A percentile compares a stretch with the other conserved stretches of the same genome.
phyloP scores from a whole-genome alignment of 345 rosid genomes.

The Euphorbia lathyris region DNA sequence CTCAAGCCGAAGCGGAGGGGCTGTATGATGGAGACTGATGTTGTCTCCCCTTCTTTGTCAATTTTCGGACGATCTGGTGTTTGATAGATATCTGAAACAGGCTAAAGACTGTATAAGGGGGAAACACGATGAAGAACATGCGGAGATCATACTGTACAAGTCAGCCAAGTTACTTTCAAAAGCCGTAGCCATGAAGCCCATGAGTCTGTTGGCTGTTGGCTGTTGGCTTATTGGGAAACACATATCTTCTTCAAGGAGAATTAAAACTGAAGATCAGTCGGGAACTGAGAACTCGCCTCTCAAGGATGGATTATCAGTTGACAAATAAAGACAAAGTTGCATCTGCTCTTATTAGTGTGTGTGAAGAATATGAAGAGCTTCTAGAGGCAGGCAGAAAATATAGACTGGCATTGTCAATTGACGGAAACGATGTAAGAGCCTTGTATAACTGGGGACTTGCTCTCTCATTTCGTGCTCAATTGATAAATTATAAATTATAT shows the following conservation, averaged over 20 bases:
- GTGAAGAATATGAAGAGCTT: too few relatives aligned
- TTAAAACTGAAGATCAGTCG: too few relatives aligned
- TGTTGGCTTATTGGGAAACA: conserved; percentile 65
- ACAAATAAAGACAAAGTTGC: too few relatives aligned
- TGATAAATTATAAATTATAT: conserved; percentile 44
- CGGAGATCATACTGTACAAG: conserved; percentile 41
- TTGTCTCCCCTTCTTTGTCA: conserved; percentile 36
- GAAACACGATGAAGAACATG: conserved; percentile 37
- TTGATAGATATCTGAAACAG: conserved; percentile 50
- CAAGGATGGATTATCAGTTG: too few relatives aligned
- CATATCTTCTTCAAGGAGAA: conserved; percentile 71
- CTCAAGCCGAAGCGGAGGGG: conserved; percentile 25
- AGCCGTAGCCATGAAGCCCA: conserved; percentile 55
- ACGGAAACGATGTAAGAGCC: too few relatives aligned
- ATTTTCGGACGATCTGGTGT: conserved; percentile 44
- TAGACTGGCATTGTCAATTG: too few relatives aligned
- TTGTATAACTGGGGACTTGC: too few relatives aligned
- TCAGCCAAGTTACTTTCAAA: conserved; percentile 49
- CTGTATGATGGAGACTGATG: conserved; percentile 22
- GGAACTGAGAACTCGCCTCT: too few relatives aligned
- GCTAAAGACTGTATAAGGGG: conserved; percentile 44
- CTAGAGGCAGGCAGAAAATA: conserved; percentile 66
- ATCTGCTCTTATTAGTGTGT: too few relatives aligned
- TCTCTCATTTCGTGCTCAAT: too few relatives aligned
- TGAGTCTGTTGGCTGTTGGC: conserved; percentile 69